Base-by-base conservation (phyloP, 2,329 filamentous ascomycete species). In the Pestalotiopsis sp. region DNA sequence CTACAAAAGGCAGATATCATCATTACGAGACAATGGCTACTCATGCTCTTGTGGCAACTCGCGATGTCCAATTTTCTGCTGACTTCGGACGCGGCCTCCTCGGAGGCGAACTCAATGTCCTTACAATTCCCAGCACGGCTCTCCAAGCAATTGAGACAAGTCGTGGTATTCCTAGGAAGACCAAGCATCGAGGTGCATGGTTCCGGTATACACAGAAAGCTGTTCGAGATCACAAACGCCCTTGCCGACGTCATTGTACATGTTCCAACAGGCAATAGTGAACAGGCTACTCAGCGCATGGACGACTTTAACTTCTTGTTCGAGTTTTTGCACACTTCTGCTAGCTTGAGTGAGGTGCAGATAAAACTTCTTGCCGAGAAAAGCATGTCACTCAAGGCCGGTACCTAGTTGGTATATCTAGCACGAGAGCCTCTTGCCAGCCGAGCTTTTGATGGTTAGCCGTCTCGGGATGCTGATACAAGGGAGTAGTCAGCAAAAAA, bases 221-320 rank as follows among this genome's bases (percentile, higher is more conserved):
- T 63, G 3, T 63, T 63, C 17, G 60, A 63, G 39, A 63, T 63
- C 14, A 63, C 60, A 35, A 63, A 63, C 24, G 17, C 60, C 5
- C 60, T 63, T 4, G 60, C 38, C 20, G 60, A 63, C 38, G 60
- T 63, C 5, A 63, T 63, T n/a, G 14, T 63, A 17, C 60, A 63
- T 30, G 60, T 63, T 30, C 39, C 39, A n/a, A 48, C 60, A 4
- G 35, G 30, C 40, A 48, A 39, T 30, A 39, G 11, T 63, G 60
- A 48, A 10, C 24, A 63, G 20, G 24, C 38, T 13, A 10, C 60
- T 26, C 60, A 63, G 60, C 20, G 60, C n/a, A 44, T 24, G 39
- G 35, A 63, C 24, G 60, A 63, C 38, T 63, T 63, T 20, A 63
- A 44, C 17, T 63, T 63, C 60, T 30, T 63, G 60, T 63, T 44